Evolutionary conservation across 73 alveolate genomes (phyloP), one percentile per base, ranked within the genome.

Genomic region (Paramecium primaurelia): DNA sequence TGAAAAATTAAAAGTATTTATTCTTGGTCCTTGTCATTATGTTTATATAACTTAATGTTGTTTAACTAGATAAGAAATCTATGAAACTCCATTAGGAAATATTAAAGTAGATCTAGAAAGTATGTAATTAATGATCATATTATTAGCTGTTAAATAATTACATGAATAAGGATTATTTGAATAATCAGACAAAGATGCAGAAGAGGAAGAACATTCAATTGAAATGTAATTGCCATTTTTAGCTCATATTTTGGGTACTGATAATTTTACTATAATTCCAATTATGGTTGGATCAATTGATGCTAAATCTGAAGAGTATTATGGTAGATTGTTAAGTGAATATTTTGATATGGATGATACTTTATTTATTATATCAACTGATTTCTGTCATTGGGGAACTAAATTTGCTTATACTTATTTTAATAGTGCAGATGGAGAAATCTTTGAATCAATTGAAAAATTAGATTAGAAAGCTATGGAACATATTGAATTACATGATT

Each of bases 381-480:
- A 89, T 22, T 89, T 89, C 68, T 89, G 94, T 34, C 94, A 89
- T 89, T 89, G 94, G 94, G 94, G 94, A 28, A 45, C 71, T 20
- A 89, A 89, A 54, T 89, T 89, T 36, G 71, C 86, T 12, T 89
- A 89, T 22, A 89, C 94, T 3, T 71, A 89, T 59, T 64, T 26
- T 4, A 68, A 77, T 12, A 40, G 40, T 58, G 92, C 75, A 71
- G 94, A 89, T 22, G 77, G 94, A 71, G 94, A 89, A 18, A 89
- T 89, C 42, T 89, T 71, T 73, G 94, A 89, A 28, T 89, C 71
- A 7, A 89, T 89, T 11, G 94, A 89, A 42, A 89, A 89, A 69
- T 71, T 89, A 47, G 94, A 89, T 30, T 71, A 89, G 58, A 89
- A 89, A 28, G 94, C 90, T 14, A 89, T 89, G 94, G 94, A 89